Conservation (phyloP, 2,329 filamentous ascomycete species). For the Chrysoporthe cubensis region DNA sequence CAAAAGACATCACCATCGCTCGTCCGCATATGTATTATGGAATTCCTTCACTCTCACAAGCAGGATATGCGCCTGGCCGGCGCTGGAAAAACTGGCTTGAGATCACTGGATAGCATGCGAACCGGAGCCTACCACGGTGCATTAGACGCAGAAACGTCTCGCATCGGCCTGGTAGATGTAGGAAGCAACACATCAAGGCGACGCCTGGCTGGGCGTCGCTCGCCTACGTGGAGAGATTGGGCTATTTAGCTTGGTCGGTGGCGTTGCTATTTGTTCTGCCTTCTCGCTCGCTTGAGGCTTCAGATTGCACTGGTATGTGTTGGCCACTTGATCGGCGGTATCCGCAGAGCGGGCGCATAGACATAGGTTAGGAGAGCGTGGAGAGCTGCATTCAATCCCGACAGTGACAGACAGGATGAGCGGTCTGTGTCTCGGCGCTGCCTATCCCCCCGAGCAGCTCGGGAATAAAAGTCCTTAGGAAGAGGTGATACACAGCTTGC, state of each 20-base stretch:
- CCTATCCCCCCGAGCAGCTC: neutral
- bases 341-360: neutral
- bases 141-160: neutral
- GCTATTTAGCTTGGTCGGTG: no score
- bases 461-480: neutral
- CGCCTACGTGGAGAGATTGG: neutral
- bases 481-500: neutral
- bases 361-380: neutral
- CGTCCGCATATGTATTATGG: neutral
- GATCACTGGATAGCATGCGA: no score
- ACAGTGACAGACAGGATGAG: neutral
- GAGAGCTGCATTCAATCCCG: neutral
- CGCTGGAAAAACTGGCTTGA: no score
- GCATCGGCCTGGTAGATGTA: neutral
- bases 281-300: no score
- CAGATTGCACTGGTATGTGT: neutral
- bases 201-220: neutral
- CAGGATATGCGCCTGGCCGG: no score
- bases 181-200: neutral
- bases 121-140: no score
- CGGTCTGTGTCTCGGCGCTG: neutral
- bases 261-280: no score
- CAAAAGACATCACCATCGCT: neutral
- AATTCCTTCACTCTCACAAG: neutral
- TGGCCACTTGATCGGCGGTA: neutral